phyloP scores from a whole-genome alignment of 2,329 filamentous ascomycete species.

The Fusarium paranaense region DNA sequence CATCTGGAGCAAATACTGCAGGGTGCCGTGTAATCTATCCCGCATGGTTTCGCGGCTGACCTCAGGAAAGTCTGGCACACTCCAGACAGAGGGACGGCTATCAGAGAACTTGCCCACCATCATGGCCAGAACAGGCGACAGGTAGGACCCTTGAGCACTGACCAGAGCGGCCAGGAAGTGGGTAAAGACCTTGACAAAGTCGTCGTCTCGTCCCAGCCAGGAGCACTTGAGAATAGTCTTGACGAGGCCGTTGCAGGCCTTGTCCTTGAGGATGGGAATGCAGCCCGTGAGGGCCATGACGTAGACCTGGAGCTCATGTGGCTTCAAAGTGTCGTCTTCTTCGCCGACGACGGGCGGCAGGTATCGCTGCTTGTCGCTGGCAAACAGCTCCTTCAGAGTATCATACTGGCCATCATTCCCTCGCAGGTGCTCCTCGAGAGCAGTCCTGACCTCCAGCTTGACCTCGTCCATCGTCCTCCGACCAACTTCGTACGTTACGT shows the following conservation, averaged over 20 bases:
- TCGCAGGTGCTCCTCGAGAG: conserved; percentile 67
- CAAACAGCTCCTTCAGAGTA: conserved; percentile 69
- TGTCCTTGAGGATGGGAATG: conserved; percentile 68
- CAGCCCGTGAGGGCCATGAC: conserved; percentile 72
- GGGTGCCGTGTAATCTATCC: conserved; percentile 77
- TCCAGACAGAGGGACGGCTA: conserved; percentile 59
- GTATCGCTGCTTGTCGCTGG: conserved; percentile 59
- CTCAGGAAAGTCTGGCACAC: conserved; percentile 63
- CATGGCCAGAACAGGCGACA: conserved; percentile 80
- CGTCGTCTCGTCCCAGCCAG: conserved; percentile 74
- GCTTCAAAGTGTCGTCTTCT: conserved; percentile 62
- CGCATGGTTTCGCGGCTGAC: conserved; percentile 76
- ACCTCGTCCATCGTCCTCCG: conserved; percentile 65
- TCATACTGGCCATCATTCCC: conserved; percentile 72
- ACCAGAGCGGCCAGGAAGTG: conserved; percentile 78
- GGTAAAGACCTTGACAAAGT: conserved; percentile 75
- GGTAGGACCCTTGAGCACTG: conserved; percentile 84
- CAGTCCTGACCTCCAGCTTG: conserved; percentile 65
- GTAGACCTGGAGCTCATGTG: conserved; percentile 69
- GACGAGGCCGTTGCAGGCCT: conserved; percentile 69
- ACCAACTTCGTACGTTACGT: conserved; percentile 67
- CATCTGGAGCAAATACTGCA: conserved; percentile 82
- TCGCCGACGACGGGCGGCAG: conserved; percentile 54
- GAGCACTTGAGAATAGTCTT: conserved; percentile 69
- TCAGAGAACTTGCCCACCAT: conserved; percentile 82